Base-by-base conservation (phyloP, 1,139 yeast genomes). In the Saccharomyces hybrid region DNA sequence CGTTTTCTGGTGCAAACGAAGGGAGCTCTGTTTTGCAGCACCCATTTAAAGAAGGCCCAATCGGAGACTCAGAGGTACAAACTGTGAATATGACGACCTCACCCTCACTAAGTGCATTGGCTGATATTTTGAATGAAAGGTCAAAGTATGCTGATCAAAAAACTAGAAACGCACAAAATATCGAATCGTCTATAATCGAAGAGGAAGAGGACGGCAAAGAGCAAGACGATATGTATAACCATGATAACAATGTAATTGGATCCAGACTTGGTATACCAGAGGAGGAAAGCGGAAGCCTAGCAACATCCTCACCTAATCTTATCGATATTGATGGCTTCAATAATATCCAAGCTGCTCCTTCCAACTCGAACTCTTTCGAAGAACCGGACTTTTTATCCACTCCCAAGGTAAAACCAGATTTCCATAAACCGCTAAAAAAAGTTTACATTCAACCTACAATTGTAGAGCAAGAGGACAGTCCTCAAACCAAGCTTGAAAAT, bases 21-120 rank as follows among this genome's bases (percentile, higher is more conserved):
- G 44, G n/a, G 5, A 25, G 48, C 31, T 23, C 48, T 5, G 14
- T 16, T 13, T 48, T 32, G 26, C 50, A 26, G 14, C 25, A 13
- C 4, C 1, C 50, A 20, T 23, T 41, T n/a, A n/a, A 13, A 23
- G 42, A 25, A 7, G 52, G 32, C 29, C 9, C 31, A 25, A 49
- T 50, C 6, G 13, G 27, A 41, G 9, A 41, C 32, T 23, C 52
- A 50, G 67, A 61, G 54, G 59, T 59, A 25, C 59, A 55, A n/a
- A 61, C 68, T 4, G 61, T 65, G 20, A 68, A 69, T 46, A 71
- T 72, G 64, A 77, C 84, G 1, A 71, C 78, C 49, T 76, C 80
- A 46, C 77, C 77, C 2, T 72, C 76, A 1, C 60, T 73, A 47
- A 70, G 74, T 55, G 76, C 76, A 0, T 57, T 73, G 26, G 75